Percentiles rank a stretch among this genome's conserved stretches.
Conservation (phyloP, 441 rosid genomes). For the Pelargonium myrrhifolium region DNA sequence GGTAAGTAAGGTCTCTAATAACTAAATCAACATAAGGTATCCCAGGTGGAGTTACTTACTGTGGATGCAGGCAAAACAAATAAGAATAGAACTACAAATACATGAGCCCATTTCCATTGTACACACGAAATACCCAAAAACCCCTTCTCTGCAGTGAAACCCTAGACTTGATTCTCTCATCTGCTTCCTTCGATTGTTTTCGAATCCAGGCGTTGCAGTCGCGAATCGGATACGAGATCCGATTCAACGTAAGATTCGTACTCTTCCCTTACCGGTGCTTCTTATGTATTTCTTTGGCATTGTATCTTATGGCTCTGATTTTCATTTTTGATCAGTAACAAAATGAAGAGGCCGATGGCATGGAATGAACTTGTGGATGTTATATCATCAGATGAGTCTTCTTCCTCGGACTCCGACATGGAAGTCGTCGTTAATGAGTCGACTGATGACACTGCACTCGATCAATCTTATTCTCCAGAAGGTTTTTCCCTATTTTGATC, state of each 20-base stretch:
- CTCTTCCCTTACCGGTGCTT: neutral
- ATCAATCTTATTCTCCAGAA: slow-evolving; percentile 25
- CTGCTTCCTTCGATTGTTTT: too few relatives aligned
- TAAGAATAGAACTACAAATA: too few relatives aligned
- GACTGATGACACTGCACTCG: slow-evolving; percentile 10
- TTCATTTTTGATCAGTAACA: neutral
- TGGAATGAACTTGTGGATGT: slow-evolving; percentile 46
- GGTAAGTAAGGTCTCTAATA: too few relatives aligned
- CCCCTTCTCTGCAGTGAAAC: too few relatives aligned
- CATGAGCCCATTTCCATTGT: too few relatives aligned
- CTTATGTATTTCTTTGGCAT: neutral
- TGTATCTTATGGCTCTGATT: neutral
- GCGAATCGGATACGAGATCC: too few relatives aligned
- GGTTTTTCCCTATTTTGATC: slow-evolving; percentile 28
- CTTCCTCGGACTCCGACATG: slow-evolving; percentile 32
- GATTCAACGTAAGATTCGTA: neutral
- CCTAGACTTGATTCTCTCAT: too few relatives aligned
- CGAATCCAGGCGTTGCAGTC: too few relatives aligned
- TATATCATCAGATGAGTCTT: slow-evolving; percentile 48
- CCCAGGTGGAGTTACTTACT: too few relatives aligned
- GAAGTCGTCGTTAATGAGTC: slow-evolving; percentile 27
- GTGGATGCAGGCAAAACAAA: too few relatives aligned
- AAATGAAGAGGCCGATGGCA: slow-evolving; percentile 46
- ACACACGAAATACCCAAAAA: too few relatives aligned
- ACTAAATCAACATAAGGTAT: too few relatives aligned